Evolutionary conservation across 305 asterid genomes (phyloP), one percentile per base, ranked within the genome.

Genomic region (Fraxinus xanthoxyloides): DNA sequence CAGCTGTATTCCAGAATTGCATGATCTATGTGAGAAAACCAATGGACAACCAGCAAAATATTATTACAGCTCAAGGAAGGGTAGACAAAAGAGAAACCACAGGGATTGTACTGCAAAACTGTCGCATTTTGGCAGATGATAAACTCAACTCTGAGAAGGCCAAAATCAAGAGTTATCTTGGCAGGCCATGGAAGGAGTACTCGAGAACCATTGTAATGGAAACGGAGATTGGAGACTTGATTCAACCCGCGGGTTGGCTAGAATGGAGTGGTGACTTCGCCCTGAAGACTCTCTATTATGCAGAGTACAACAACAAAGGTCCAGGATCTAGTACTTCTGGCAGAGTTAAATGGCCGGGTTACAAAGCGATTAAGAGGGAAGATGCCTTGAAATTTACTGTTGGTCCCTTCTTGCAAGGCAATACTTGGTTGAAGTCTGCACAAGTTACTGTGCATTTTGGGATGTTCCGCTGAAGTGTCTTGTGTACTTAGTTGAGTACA

Each of bases 1-100:
- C 98, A 0, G 92, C 94, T 1, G 76, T 95, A 0, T 90, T 95
- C 92, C 99, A 95, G 36, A 95, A 92, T 85, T 95, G 99, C 86
- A 84, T 87, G 88, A 90, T 95, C 84, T 92, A 91, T 83, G 86
- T 87, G 2, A 86, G 95, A 1, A 92, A 84, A 81, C 97, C 97
- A 0, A 1, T 86, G 84, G 92, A 90, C 4, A 87, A 85, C 77
- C 99, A 95, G 65, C 89, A 90, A 72, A 94, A 86, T 84, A 85
- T 86, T 0, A 88, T 95, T 5, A 94, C 94, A 0, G 97, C 99
- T 0, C 99, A 95, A 30, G 98, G 95, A 30, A 75, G 99, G 81
- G 43, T 83, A 1, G 94, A 92, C 73, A 88, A 81, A 84, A 85
- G 90, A 26, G 88, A 93, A 79, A 88, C 94, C 48, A 94, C 95